Conservation (phyloP, 805 yeast genomes). For the Torulaspora delbrueckii region DNA sequence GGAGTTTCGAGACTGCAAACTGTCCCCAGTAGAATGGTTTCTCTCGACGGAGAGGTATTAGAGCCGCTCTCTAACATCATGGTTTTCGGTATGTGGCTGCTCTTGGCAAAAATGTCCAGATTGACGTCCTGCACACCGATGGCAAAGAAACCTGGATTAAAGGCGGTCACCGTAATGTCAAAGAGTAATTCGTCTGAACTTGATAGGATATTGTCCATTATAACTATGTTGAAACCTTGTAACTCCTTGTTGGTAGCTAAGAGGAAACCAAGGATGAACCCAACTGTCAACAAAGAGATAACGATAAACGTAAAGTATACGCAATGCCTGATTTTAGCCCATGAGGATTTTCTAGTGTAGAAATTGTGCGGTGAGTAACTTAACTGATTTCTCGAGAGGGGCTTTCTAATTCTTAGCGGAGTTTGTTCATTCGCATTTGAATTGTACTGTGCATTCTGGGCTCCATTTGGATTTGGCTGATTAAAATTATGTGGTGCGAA, state of each 20-base stretch:
- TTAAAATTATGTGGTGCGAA: not conserved
- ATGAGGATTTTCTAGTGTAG: constrained; percentile 31
- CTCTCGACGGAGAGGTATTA: constrained; percentile 34
- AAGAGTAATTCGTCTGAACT: constrained; percentile 82
- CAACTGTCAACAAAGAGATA: constrained; percentile 54
- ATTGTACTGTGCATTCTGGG: not conserved
- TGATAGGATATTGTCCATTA: constrained; percentile 67
- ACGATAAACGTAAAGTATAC: constrained; percentile 36
- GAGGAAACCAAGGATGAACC: constrained; percentile 77
- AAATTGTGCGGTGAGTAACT: constrained; percentile 50
- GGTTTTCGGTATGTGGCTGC: constrained; percentile 40
- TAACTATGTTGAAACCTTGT: constrained; percentile 54
- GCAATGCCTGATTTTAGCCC: constrained; percentile 35
- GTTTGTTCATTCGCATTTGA: constrained; percentile 21
- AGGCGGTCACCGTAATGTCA: constrained; percentile 69
- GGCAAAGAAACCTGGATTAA: constrained; percentile 81
- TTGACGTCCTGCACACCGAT: constrained; percentile 61
- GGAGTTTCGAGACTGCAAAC: constrained; percentile 65
- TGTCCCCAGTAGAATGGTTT: constrained; percentile 74
- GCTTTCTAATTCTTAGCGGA: constrained; percentile 19
- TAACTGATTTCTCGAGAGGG: constrained; percentile 14
- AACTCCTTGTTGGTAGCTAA: constrained; percentile 84
- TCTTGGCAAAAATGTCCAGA: constrained; percentile 79
- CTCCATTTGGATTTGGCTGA: not conserved
- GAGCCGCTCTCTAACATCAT: constrained; percentile 10